Evolutionary conservation across 768 basidiomycete species (phyloP).

Genomic region (Podaxis carcinomalis): DNA sequence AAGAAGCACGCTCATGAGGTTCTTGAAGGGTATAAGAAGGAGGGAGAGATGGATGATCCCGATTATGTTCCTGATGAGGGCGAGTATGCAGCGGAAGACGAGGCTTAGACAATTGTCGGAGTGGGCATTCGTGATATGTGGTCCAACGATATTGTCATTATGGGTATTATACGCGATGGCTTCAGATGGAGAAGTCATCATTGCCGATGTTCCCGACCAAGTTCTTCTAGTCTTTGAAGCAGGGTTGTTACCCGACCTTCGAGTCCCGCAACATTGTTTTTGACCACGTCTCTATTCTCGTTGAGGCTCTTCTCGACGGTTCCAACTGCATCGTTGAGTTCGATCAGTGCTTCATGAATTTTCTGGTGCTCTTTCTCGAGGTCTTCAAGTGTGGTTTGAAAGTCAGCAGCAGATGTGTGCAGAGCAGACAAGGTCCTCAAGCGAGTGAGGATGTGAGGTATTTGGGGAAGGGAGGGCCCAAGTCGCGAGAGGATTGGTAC

Average conservation of each 20-base stretch:
- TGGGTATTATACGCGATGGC: not conserved
- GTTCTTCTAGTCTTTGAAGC: constrained; percentile 38
- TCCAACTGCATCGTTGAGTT: constrained; percentile 63
- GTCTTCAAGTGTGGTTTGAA: constrained; percentile 59
- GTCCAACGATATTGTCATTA: not conserved
- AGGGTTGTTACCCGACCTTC: constrained; percentile 46
- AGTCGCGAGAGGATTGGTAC: constrained; percentile 68
- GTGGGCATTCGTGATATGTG: not conserved
- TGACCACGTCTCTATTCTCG: constrained; percentile 67
- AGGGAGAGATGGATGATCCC: not conserved
- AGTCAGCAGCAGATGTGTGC: constrained; percentile 78
- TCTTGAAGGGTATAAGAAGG: not conserved
- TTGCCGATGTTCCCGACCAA: constrained; percentile 20
- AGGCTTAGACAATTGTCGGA: not conserved
- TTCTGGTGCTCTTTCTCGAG: constrained; percentile 74
- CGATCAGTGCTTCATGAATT: constrained; percentile 56
- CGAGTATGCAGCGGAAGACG: not conserved
- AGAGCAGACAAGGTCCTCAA: constrained; percentile 79
- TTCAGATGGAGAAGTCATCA: not conserved
- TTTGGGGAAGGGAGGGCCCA: constrained; percentile 70
- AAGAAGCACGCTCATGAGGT: constrained; percentile 10
- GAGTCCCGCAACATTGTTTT: constrained; percentile 69
- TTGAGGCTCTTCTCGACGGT: constrained; percentile 74
- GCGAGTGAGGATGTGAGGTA: constrained; percentile 87
- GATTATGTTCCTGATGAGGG: not conserved